Evolutionary conservation across 805 yeast species (phyloP), one percentile per base, ranked within the genome.

Genomic region (Zygoascus flipseniorum): DNA sequence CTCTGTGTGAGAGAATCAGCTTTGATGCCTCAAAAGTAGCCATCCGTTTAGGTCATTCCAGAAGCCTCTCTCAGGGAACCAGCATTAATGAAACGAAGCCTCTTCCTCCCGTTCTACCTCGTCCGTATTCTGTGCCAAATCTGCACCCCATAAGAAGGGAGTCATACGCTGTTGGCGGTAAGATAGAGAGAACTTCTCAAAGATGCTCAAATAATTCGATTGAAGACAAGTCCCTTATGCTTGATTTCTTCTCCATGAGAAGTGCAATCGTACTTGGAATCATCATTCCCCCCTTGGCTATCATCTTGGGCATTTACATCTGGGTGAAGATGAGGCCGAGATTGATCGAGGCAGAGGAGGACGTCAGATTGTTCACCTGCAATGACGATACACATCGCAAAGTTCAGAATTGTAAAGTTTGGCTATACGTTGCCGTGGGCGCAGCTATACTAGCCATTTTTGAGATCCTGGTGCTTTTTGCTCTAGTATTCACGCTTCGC

Each of bases 251-350:
- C 14, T 4, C 19, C 13, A 6, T 50, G 9, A 42, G 28, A 35
- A 32, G 44, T 16, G 18, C 13, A 4, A n/a, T 47, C 9, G 42
- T 43, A 18, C 35, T 43, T n/a, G 55, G 55, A 23, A 18, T 48
- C 16, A 8, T 48, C 20, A 5, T 41, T 23, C 51, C 47, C 28
- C 37, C 44, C 19, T 10, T 28, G 23, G 49, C 52, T 52, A 43
- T 52, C 11, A 44, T 32, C 16, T 43, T 42, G 13, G 55, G 48
- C 11, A 26, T 43, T 1, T 18, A 18, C 10, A 39, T 35, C n/a
- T n/a, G 42, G 20, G 31, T 42, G 23, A 16, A 16, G 13, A 23
- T 48, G 10, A 26, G 45, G 14, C 31, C 35, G 5, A 42, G 41
- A 23, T 18, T 50, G 5, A 31, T 13, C 10, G 52, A 50, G 16